phyloP scores from a whole-genome alignment of 2,329 filamentous ascomycete species.

The Claviceps capensis region DNA sequence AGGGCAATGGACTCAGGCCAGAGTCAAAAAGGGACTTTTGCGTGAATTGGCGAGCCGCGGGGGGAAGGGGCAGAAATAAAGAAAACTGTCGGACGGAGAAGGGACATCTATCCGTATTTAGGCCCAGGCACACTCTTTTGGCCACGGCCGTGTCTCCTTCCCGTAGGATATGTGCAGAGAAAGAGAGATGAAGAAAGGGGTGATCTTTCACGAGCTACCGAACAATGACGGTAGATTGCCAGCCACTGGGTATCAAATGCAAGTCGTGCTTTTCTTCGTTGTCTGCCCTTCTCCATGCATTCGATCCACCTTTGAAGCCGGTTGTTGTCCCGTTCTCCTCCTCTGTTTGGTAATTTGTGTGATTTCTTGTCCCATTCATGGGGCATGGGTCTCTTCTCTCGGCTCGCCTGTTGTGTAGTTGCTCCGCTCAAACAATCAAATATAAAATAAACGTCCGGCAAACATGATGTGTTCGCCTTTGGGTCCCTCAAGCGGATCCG shows the following conservation, averaged over 20 bases:
- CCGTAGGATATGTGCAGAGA: background rate
- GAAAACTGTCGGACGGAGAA: too few species aligned
- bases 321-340: background rate
- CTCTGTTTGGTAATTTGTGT: background rate
- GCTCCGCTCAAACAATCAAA: background rate
- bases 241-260: constrained; percentile 3
- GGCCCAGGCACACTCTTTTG: background rate
- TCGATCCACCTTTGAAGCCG: too few species aligned
- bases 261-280: background rate
- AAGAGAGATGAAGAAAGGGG: background rate
- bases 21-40: too few species aligned
- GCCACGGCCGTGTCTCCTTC: background rate
- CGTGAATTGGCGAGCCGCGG: too few species aligned
- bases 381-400: background rate
- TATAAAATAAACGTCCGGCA: background rate
- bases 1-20: too few species aligned
- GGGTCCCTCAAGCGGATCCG: background rate
- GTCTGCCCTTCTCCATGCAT: background rate
- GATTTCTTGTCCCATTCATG: background rate
- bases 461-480: background rate
- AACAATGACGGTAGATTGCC: background rate
- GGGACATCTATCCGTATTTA: background rate
- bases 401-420: background rate
- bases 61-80: too few species aligned
- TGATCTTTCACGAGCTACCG: background rate